Evolutionary conservation across 768 basidiomycete genomes (phyloP).

Genomic region (Hemileccinum rubropunctum): DNA sequence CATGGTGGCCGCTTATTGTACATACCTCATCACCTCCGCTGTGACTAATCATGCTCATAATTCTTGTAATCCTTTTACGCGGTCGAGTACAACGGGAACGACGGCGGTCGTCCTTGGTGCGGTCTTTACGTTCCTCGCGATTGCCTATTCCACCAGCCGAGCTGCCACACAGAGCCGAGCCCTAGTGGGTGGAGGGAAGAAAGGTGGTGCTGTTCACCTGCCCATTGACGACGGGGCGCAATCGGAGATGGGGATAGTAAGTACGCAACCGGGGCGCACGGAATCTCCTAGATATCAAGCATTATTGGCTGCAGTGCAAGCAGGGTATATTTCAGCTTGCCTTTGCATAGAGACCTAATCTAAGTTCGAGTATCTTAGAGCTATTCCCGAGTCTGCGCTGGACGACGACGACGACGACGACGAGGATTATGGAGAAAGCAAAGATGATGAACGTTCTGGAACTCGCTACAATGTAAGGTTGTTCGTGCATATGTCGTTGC

Average conservation of each 20-base stretch:
- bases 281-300: conserved; percentile 93
- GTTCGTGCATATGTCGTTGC: not conserved
- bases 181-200: conserved; percentile 72
- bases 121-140: conserved; percentile 94
- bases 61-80: conserved; percentile 85
- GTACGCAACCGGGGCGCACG: conserved; percentile 76
- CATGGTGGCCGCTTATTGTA: conserved; percentile 98
- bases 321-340: conserved; percentile 57
- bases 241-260: conserved; percentile 75
- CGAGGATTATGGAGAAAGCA: conserved; percentile 66
- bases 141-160: conserved; percentile 94
- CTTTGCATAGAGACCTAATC: not conserved
- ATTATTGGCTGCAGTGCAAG: conserved; percentile 91
- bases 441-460: conserved; percentile 91
- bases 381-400: conserved; percentile 90
- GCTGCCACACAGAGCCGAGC: conserved; percentile 96
- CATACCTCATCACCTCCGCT: conserved; percentile 92
- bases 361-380: conserved; percentile 40
- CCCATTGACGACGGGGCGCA: conserved; percentile 52
- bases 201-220: conserved; percentile 61
- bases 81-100: conserved; percentile 66
- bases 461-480: conserved; percentile 87
- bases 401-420: conserved; percentile 76
- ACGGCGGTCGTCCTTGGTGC: conserved; percentile 90
- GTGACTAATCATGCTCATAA: conserved; percentile 88